Conservation (phyloP, 2,329 filamentous ascomycete genomes). For the Albophoma yamanashiensis region DNA sequence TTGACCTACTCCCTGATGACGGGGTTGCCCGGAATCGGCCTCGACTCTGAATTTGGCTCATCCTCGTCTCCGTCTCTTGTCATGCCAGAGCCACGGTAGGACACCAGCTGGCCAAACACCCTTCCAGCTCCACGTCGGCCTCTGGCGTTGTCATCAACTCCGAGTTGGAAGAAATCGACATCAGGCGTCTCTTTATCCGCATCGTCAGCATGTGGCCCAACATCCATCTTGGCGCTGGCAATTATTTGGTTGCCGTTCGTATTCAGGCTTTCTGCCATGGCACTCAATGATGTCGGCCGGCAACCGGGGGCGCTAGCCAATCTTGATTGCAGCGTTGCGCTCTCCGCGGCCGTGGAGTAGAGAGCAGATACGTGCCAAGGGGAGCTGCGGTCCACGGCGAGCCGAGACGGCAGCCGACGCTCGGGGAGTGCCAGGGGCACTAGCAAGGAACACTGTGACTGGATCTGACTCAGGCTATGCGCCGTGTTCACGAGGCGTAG, state of each 20-base stretch:
- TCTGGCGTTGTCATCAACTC: slow-evolving; percentile 4
- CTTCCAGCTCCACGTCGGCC: slow-evolving; percentile 7
- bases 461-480: slow-evolving; percentile 57
- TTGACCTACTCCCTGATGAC: slow-evolving; percentile 14
- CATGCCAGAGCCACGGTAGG: slow-evolving; percentile 10
- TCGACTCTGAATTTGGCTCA: slow-evolving; percentile 4
- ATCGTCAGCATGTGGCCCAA: slow-evolving; percentile 25
- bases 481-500: slow-evolving; percentile 64
- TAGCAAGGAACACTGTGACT: slow-evolving; percentile 63
- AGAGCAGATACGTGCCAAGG: slow-evolving; percentile 75
- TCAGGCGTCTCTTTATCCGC: slow-evolving; percentile 18
- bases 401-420: slow-evolving; percentile 39
- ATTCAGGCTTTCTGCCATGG: slow-evolving; percentile 58
- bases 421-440: slow-evolving; percentile 63
- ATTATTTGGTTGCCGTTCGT: slow-evolving; percentile 71
- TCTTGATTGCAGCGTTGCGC: slow-evolving; percentile 64
- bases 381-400: slow-evolving; percentile 52
- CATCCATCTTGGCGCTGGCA: slow-evolving; percentile 60
- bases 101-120: slow-evolving; percentile 17
- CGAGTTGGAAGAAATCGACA: slow-evolving; percentile 20
- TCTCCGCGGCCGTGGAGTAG: slow-evolving; percentile 67
- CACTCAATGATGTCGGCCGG: slow-evolving; percentile 40
- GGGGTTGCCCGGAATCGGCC: slow-evolving; percentile 14
- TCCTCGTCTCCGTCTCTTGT: background rate
- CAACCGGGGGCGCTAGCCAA: slow-evolving; percentile 37